A percentile compares a stretch with the other conserved stretches of the same genome.
Conservation (phyloP, 2,329 filamentous ascomycete species). For the Phialophora chinensis region DNA sequence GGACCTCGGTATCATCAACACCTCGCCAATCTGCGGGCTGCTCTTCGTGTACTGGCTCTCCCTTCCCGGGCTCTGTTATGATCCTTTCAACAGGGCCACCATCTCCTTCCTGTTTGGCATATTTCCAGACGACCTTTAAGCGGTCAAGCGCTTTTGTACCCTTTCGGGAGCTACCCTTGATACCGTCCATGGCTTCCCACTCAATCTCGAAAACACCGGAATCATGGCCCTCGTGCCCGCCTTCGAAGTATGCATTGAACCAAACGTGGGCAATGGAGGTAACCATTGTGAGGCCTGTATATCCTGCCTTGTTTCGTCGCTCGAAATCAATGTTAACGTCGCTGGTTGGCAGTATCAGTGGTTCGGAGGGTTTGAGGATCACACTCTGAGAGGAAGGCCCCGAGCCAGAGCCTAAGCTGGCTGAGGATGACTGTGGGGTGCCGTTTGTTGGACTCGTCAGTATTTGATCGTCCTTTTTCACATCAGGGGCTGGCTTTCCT, state of each 20-base stretch:
- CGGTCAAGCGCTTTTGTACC: constrained; percentile 81
- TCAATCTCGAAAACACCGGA: constrained; percentile 73
- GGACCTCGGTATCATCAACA: constrained; percentile 45
- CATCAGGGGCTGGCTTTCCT: constrained; percentile 3
- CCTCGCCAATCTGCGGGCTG: constrained; percentile 77
- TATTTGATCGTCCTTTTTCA: constrained; percentile 30
- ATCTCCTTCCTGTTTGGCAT: constrained; percentile 42
- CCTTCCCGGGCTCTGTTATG: constrained; percentile 69
- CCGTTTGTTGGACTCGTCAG: constrained; percentile 33
- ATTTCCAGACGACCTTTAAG: constrained; percentile 83
- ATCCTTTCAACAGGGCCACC: constrained; percentile 46
- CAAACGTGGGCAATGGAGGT: constrained; percentile 93
- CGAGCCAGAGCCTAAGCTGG: constrained; percentile 46
- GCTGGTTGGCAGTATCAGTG: constrained; percentile 75
- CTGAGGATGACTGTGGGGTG: constrained; percentile 34
- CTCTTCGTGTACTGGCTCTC: constrained; percentile 73
- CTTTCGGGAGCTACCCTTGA: constrained; percentile 85
- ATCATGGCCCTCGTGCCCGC: constrained; percentile 67
- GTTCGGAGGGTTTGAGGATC: constrained; percentile 73
- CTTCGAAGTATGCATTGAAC: constrained; percentile 96
- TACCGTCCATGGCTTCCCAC: constrained; percentile 87
- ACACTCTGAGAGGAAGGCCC: constrained; percentile 71
- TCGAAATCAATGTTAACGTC: constrained; percentile 93
- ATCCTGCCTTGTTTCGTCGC: constrained; percentile 77
- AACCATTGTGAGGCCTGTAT: constrained; percentile 82